phyloP scores from a whole-genome alignment of 225 moss, liverwort and hornwort genomes.

The Sphagnum contortum region DNA sequence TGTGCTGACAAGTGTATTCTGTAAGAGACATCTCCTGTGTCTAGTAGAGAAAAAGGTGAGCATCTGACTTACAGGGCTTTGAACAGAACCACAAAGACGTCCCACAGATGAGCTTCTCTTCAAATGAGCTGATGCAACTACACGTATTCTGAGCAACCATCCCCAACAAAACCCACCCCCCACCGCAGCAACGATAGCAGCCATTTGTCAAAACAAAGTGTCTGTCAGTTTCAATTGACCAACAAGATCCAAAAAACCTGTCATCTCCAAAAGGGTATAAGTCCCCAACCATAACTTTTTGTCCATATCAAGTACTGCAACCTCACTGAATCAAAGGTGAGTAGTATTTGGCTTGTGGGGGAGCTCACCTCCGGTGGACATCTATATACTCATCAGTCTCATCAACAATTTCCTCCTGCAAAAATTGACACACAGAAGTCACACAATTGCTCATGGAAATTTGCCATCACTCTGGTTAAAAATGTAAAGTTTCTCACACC shows the following conservation, averaged over 20 bases:
- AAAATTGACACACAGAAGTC: not conserved
- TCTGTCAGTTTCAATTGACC: too few species aligned
- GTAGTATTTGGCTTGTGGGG: too few species aligned
- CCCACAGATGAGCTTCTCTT: slow-evolving; percentile 25
- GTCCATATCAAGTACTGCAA: too few species aligned
- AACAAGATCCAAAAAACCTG: too few species aligned
- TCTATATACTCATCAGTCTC: slow-evolving; percentile 64
- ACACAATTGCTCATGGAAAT: too few species aligned
- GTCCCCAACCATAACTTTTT: too few species aligned
- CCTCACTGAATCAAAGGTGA: too few species aligned
- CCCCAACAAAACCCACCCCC: not conserved
- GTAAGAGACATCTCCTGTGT: not conserved
- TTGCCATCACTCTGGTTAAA: too few species aligned
- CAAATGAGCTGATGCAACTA: slow-evolving; percentile 38
- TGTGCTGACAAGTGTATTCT: not conserved
- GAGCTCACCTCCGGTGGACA: slow-evolving; percentile 42
- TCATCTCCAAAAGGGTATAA: too few species aligned
- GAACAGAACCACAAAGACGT: slow-evolving; percentile 36
- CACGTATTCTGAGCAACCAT: slow-evolving; percentile 29
- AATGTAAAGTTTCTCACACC: too few species aligned
- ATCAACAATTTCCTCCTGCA: slow-evolving; percentile 58
- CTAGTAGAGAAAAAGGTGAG: not conserved
- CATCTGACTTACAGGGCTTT: slow-evolving; percentile 30
- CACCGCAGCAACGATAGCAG: too few species aligned
- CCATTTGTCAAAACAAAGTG: too few species aligned